phyloP scores from a whole-genome alignment of 768 basidiomycete species.

The Auriscalpium orientale region DNA sequence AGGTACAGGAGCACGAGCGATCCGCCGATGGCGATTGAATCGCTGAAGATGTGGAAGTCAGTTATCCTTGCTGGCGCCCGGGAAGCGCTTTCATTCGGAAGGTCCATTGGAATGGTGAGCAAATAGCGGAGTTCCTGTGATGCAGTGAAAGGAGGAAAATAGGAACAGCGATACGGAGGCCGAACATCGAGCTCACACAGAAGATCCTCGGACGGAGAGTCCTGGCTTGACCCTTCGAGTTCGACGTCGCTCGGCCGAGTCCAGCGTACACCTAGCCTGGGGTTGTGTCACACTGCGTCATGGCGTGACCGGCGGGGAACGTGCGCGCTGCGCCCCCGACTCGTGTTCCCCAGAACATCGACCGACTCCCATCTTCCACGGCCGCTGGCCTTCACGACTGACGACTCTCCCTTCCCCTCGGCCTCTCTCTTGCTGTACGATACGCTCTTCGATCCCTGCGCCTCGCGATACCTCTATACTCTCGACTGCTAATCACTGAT shows the following conservation, averaged over 20 bases:
- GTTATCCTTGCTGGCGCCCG: background rate
- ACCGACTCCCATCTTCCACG: background rate
- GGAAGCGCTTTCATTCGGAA: background rate
- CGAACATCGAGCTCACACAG: too few relatives aligned
- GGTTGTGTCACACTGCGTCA: background rate
- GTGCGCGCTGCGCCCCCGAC: background rate
- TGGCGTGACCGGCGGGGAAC: background rate
- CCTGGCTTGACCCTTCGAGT: too few relatives aligned
- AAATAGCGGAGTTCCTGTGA: background rate
- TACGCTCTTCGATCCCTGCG: background rate
- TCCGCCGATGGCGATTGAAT: background rate
- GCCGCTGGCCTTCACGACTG: background rate
- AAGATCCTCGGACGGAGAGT: too few relatives aligned
- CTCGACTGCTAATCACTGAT: too few relatives aligned
- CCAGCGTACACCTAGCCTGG: background rate
- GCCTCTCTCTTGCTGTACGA: background rate
- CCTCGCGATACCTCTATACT: background rate
- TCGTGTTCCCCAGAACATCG: background rate
- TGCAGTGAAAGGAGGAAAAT: background rate
- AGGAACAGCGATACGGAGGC: too few relatives aligned
- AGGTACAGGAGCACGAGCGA: background rate
- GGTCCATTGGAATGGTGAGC: background rate
- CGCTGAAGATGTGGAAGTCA: background rate
- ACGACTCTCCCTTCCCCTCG: background rate
- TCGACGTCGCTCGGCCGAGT: too few relatives aligned